These are phyloP conservation scores for Yarrowia sp. DNA, from an alignment of 805 yeast genomes.

Conservation along the genomic window DNA sequence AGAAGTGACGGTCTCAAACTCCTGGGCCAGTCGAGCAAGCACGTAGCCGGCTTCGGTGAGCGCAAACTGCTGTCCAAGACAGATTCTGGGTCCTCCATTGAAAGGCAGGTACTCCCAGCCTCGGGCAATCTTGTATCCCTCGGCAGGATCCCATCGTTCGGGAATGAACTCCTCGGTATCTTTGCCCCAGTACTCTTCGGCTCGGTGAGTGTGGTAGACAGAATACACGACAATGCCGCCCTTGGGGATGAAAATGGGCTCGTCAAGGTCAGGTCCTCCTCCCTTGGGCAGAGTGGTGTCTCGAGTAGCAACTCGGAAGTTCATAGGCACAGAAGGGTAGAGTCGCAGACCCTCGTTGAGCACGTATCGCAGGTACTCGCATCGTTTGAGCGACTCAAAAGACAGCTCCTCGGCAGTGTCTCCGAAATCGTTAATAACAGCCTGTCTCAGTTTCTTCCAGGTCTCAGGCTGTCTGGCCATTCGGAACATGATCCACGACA, in stretches of 20 bases:
- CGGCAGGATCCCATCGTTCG: constrained; percentile 56
- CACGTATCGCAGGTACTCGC: constrained; percentile 57
- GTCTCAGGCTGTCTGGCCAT: constrained; percentile 53
- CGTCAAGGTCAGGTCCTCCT: constrained; percentile 55
- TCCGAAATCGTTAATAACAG: constrained; percentile 52
- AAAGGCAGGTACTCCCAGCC: constrained; percentile 60
- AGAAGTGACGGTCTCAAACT: constrained; percentile 4
- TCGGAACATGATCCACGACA: constrained; percentile 56
- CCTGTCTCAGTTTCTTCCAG: constrained; percentile 51
- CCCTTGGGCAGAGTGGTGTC: constrained; percentile 60
- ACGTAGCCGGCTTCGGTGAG: constrained; percentile 59
- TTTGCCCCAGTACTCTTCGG: constrained; percentile 53
- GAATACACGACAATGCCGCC: constrained; percentile 55
- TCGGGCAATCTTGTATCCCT: constrained; percentile 43
- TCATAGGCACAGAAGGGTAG: constrained; percentile 61
- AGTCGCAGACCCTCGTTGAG: constrained; percentile 59
- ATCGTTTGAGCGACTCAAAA: constrained; percentile 59
- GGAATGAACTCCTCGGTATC: constrained; percentile 57
- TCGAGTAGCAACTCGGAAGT: constrained; percentile 56
- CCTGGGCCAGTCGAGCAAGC: constrained; percentile 52
- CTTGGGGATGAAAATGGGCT: constrained; percentile 55
- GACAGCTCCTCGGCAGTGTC: constrained; percentile 48
- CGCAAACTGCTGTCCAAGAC: constrained; percentile 64
- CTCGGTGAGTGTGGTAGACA: constrained; percentile 56
- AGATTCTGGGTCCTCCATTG: constrained; percentile 64